Percentiles rank a stretch among this genome's conserved stretches.
Conservation (phyloP, 2,329 filamentous ascomycete species). For the Seiridium unicorne region DNA sequence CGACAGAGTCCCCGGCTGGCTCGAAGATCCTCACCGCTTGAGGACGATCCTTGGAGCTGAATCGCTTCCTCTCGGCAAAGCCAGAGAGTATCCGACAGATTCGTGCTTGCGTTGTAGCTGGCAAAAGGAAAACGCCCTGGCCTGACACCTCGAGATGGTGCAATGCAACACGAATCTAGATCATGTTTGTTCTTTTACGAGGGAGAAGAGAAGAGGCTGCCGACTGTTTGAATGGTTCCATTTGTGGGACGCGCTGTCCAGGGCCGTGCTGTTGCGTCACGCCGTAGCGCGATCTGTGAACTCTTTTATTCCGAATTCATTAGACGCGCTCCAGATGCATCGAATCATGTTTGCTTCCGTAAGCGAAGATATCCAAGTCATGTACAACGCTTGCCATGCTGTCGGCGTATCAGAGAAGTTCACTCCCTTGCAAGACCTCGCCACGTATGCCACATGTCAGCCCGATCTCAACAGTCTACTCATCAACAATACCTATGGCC, state of each 20-base stretch:
- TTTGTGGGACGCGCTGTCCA: neutral
- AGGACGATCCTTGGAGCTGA: too few relatives aligned
- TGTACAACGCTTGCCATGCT: neutral
- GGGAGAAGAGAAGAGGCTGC: neutral
- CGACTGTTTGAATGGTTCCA: neutral
- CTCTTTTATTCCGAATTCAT: too few relatives aligned
- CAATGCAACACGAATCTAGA: neutral
- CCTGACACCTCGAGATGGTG: neutral
- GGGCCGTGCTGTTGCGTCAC: too few relatives aligned
- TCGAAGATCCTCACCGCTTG: too few relatives aligned
- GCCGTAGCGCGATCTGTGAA: too few relatives aligned
- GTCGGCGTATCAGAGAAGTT: neutral
- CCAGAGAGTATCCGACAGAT: neutral
- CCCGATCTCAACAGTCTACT: too few relatives aligned
- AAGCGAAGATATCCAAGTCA: neutral
- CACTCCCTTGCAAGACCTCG: too few relatives aligned
- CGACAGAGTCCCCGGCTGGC: too few relatives aligned
- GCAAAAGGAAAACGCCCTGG: too few relatives aligned
- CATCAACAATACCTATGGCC: too few relatives aligned
- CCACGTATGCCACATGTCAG: too few relatives aligned
- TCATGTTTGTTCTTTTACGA: neutral
- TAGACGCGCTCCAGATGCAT: neutral
- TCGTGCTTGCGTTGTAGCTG: neutral
- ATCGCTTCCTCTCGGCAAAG: too few relatives aligned
- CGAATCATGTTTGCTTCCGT: neutral